Conservation (phyloP, 192 early-diverging fungal genomes). For the Funneliformis geosporum region DNA sequence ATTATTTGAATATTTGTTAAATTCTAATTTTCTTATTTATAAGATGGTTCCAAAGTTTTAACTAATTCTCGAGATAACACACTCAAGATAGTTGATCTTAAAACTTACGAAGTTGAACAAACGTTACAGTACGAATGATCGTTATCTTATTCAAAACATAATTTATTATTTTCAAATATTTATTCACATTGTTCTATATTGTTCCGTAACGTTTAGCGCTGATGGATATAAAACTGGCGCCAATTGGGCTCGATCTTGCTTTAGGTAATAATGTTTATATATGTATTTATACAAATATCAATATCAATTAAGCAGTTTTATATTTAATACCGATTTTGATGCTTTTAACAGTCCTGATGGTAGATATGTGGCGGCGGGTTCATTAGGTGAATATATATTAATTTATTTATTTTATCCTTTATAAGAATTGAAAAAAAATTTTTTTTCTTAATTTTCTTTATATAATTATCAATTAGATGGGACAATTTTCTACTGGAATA, state of each 20-base stretch:
- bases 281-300: too few relatives aligned
- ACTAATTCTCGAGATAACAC: conserved; percentile 96
- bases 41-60: conserved; percentile 73
- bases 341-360: conserved; percentile 78
- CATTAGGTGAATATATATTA: conserved; percentile 44
- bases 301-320: background rate
- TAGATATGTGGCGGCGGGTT: conserved; percentile 78
- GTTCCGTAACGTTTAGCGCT: conserved; percentile 43
- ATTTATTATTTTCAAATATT: background rate
- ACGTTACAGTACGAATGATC: conserved; percentile 57
- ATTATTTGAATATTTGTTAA: background rate
- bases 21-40: conserved; percentile 4
- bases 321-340: background rate
- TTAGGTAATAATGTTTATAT: conserved; percentile 48
- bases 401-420: background rate
- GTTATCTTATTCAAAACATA: background rate
- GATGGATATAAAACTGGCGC: conserved; percentile 78
- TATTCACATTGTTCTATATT: background rate
- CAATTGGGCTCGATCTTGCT: conserved; percentile 89
- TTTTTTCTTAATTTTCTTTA: background rate
- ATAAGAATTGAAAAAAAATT: background rate
- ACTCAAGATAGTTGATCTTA: conserved; percentile 78
- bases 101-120: conserved; percentile 71
- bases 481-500: conserved; percentile 79
- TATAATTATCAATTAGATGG: conserved; percentile 56